Evolutionary conservation across 495 filamentous ascomycete genomes (phyloP).

Genomic region (Aspergillus biplanus): DNA sequence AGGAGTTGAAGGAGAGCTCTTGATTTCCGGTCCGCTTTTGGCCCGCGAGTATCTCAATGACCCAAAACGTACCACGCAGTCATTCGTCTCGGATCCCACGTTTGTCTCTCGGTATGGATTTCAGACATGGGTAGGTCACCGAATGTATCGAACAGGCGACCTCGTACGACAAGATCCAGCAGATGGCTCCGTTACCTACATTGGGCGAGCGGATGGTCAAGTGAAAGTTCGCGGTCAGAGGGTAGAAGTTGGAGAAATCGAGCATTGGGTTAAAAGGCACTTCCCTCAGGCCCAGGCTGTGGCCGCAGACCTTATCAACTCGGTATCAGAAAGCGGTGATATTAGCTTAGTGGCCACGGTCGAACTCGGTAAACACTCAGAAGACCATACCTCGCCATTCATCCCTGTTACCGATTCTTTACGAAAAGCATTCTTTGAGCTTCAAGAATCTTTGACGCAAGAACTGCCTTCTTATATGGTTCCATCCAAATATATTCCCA

Average conservation of each 20-base stretch:
- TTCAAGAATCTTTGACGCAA: conserved; percentile 2
- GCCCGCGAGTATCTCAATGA: conserved; percentile 69
- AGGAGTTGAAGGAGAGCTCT: conserved; percentile 71
- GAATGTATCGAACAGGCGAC: conserved; percentile 35
- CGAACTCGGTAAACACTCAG: conserved; percentile 8
- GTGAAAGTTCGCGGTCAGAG: conserved; percentile 51
- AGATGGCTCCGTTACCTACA: conserved; percentile 18
- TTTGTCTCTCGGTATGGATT: conserved; percentile 60
- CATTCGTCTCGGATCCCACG: conserved; percentile 33
- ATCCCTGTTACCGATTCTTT: neutral
- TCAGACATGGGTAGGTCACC: conserved; percentile 12
- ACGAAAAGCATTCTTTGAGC: neutral
- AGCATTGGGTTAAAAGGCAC: conserved; percentile 29
- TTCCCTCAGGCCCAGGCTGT: conserved; percentile 15
- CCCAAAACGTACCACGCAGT: conserved; percentile 53
- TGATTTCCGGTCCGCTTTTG: conserved; percentile 74
- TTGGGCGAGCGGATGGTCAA: conserved; percentile 41
- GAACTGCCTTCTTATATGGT: conserved; percentile 50
- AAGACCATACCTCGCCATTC: neutral
- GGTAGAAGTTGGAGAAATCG: conserved; percentile 44
- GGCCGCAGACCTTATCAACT: conserved; percentile 2
- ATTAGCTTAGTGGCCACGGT: neutral
- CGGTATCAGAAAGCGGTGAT: conserved; percentile 7
- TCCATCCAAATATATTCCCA: conserved; percentile 40
- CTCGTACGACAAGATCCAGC: conserved; percentile 37